phyloP scores from a whole-genome alignment of 441 rosid genomes.

The Populus hybrid region DNA sequence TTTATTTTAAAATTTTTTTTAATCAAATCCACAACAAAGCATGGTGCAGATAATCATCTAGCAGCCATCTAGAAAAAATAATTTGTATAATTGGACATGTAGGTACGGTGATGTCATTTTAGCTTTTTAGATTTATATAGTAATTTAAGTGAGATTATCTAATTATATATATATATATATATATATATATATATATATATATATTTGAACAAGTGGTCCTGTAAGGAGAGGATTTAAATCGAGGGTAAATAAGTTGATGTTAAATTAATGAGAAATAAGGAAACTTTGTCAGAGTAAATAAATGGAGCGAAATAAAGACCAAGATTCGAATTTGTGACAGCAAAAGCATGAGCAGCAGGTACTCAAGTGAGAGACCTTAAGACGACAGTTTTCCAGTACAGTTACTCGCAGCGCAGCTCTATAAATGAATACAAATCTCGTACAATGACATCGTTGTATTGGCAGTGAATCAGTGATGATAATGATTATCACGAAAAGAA shows the following conservation, averaged over 20 bases:
- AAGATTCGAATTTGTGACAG: not conserved
- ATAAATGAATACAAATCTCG: not conserved
- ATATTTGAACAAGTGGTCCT: not conserved
- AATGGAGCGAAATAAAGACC: not conserved
- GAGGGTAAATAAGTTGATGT: not conserved
- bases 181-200: too few species aligned
- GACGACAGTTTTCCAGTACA: not conserved
- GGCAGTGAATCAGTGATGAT: not conserved
- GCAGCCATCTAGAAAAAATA: too few species aligned
- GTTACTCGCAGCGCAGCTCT: not conserved
- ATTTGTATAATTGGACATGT: too few species aligned
- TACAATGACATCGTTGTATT: not conserved
- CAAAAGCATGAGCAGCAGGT: not conserved
- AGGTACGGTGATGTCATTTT: too few species aligned
- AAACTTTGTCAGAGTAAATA: not conserved
- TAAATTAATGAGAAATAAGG: not conserved
- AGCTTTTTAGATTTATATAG: too few species aligned
- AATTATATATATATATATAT: too few species aligned
- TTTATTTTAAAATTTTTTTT: too few species aligned
- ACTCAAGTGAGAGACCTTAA: not conserved
- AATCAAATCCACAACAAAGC: too few species aligned
- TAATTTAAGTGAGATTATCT: too few species aligned
- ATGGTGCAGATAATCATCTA: too few species aligned
- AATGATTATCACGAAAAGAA: not conserved
- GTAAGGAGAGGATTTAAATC: not conserved